Evolutionary conservation across 805 yeast species (phyloP), one percentile per base, ranked within the genome.

Genomic region (Spathaspora sp.): DNA sequence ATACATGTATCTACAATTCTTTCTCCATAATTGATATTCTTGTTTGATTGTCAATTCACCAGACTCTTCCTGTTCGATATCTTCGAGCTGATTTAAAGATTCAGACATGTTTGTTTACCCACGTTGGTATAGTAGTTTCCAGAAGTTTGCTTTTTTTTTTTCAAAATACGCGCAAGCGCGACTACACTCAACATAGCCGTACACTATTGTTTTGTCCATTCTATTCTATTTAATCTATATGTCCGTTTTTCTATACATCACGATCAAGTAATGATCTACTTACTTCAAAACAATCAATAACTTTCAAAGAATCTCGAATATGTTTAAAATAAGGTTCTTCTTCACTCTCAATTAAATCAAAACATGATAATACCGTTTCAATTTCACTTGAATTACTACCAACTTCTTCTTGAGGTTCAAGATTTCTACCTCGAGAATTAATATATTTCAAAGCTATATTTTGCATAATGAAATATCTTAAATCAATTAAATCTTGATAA

Each of bases 1-100:
- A 58, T 88, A 88, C 94, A 88, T 87, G 58, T 77, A 82, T 11
- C 88, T 85, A 57, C 92, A 87, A 60, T 87, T 88, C 61, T 87
- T 82, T 53, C 89, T 77, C 96, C 96, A 88, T 55, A 87, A 66
- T 53, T 85, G 83, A 62, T 88, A 87, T 63, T 88, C 96, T 57
- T 81, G 85, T 54, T 80, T 70, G 49, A 81, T 77, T 12, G 81
- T 72, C 48, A 75, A 60, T 54, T 76, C 79, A 38, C 66, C 64
- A 40, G 71, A 71, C 16, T 53, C 49, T 43, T 57, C 61, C 9
- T 45, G 14, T 11, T 31, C 47, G 32, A 10, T 18, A 3, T 44
- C 45, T 31, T 31, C n/a, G 35, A 11, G 35, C 14, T 50, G 47
- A 28, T 28, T 44, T 3, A 23, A 28, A 10, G 23, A 5, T 42